Conservation (phyloP, 1,139 yeast genomes). For the Trichomonascaceae sp. region DNA sequence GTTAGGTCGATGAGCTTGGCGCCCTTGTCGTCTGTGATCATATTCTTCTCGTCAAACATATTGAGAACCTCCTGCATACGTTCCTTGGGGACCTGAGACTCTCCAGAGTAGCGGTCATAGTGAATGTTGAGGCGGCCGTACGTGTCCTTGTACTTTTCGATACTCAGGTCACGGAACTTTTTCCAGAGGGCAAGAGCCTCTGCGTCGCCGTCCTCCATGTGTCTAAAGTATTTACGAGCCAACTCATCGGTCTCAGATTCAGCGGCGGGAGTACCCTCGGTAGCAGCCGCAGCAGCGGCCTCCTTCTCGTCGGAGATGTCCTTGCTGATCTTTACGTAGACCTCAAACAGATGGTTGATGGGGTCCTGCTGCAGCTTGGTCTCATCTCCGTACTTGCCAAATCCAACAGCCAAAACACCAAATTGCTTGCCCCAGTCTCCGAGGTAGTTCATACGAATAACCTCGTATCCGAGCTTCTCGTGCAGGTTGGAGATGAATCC, state of each 20-base stretch:
- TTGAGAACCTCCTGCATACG: constrained; percentile 56
- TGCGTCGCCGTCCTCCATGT: constrained; percentile 90
- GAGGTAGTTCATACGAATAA: constrained; percentile 77
- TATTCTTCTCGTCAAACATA: constrained; percentile 49
- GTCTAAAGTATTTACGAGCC: constrained; percentile 80
- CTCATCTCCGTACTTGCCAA: constrained; percentile 71
- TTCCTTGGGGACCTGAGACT: constrained; percentile 78
- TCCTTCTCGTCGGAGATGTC: constrained; percentile 72
- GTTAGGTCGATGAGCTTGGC: constrained; percentile 82
- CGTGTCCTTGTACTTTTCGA: constrained; percentile 72
- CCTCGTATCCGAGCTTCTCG: constrained; percentile 85
- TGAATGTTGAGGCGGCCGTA: constrained; percentile 84
- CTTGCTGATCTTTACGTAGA: constrained; percentile 76
- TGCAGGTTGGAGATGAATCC: constrained; percentile 89
- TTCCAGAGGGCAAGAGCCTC: constrained; percentile 70
- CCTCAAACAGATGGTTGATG: constrained; percentile 87
- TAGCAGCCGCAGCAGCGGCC: constrained; percentile 27
- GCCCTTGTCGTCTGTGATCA: constrained; percentile 81
- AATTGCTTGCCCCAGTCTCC: constrained; percentile 99
- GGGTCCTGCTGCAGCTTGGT: constrained; percentile 65
- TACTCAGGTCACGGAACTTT: constrained; percentile 80
- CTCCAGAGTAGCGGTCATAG: constrained; percentile 88
- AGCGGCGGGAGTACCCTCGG: constrained; percentile 10
- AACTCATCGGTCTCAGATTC: constrained; percentile 51
- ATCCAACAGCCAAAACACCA: constrained; percentile 91